Percentiles rank a stretch among this genome's conserved stretches.
These are phyloP conservation scores for Candida quercuum DNA, from an alignment of 805 yeast genomes.

Conservation along the genomic window DNA sequence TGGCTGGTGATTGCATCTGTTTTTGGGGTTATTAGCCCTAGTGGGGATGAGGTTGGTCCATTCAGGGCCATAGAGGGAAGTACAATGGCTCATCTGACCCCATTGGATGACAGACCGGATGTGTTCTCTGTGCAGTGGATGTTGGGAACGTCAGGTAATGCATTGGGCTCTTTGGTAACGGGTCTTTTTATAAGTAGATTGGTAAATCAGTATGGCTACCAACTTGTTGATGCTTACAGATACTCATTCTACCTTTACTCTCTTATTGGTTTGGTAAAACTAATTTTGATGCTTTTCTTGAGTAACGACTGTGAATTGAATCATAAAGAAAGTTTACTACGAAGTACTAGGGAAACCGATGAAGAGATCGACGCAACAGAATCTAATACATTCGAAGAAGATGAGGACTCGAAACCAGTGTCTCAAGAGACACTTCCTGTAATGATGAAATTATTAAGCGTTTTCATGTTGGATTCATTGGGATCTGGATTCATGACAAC, in stretches of 20 bases:
- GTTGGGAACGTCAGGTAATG: constrained; percentile 65
- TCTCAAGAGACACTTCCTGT: constrained; percentile 39
- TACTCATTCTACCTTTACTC: constrained; percentile 53
- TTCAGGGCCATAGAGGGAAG: constrained; percentile 84
- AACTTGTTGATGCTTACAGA: constrained; percentile 44
- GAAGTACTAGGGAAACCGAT: neutral
- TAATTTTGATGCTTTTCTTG: constrained; percentile 43
- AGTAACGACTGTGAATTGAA: constrained; percentile 48
- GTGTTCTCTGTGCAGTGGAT: constrained; percentile 72
- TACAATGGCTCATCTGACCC: constrained; percentile 73
- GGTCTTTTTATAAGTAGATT: constrained; percentile 52
- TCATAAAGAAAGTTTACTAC: neutral
- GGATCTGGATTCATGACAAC: constrained; percentile 87
- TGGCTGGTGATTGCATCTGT: constrained; percentile 66
- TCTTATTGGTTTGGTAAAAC: constrained; percentile 45
- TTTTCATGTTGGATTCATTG: constrained; percentile 81
- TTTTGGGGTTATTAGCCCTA: constrained; percentile 81
- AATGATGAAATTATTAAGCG: constrained; percentile 43
- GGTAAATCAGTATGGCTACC: constrained; percentile 30
- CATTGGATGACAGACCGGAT: constrained; percentile 57
- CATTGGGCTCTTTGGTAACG: constrained; percentile 61
- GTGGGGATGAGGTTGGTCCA: constrained; percentile 90
- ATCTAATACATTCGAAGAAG: no score
- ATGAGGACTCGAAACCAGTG: constrained; percentile 7
- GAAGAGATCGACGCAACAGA: no score